Evolutionary conservation across 139 green algal species (phyloP).

Genomic region (Coccomyxa sp.): DNA sequence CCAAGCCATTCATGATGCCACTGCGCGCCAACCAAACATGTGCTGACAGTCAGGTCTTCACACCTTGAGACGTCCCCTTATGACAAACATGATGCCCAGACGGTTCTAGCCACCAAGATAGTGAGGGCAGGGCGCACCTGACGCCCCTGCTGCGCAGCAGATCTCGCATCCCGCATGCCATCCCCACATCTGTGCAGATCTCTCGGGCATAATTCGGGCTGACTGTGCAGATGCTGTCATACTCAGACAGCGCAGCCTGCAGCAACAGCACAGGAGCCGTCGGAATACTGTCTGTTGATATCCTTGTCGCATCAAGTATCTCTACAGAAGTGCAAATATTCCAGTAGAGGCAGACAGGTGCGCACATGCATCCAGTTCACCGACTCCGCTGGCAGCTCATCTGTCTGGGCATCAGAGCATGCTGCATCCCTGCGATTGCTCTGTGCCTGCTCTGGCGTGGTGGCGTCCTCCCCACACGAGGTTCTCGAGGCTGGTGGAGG

Average conservation of each 20-base stretch:
- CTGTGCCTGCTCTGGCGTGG: conserved; percentile 84
- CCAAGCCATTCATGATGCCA: conserved; percentile 75
- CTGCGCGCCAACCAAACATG: conserved; percentile 4
- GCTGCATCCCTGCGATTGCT: conserved; percentile 56
- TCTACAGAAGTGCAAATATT: background rate
- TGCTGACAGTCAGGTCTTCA: background rate
- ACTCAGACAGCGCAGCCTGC: conserved; percentile 42
- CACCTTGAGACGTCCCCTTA: too few relatives aligned
- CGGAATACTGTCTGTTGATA: background rate
- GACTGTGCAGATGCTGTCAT: conserved; percentile 71
- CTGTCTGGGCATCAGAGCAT: background rate
- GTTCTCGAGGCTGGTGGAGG: background rate
- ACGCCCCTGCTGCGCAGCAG: conserved; percentile 24
- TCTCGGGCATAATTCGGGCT: conserved; percentile 65
- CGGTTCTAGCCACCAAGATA: too few relatives aligned
- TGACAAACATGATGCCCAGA: too few relatives aligned
- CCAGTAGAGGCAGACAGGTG: background rate
- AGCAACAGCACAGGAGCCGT: background rate
- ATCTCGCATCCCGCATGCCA: conserved; percentile 30
- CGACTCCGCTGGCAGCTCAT: background rate
- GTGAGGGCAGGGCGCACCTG: conserved; percentile 9
- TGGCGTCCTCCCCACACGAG: background rate
- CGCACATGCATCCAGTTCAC: conserved; percentile 62
- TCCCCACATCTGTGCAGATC: conserved; percentile 25
- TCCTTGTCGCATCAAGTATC: background rate